Percentiles rank a stretch among this genome's conserved stretches.
phyloP scores from a whole-genome alignment of 768 basidiomycete genomes.

The Lentinula raphanica region DNA sequence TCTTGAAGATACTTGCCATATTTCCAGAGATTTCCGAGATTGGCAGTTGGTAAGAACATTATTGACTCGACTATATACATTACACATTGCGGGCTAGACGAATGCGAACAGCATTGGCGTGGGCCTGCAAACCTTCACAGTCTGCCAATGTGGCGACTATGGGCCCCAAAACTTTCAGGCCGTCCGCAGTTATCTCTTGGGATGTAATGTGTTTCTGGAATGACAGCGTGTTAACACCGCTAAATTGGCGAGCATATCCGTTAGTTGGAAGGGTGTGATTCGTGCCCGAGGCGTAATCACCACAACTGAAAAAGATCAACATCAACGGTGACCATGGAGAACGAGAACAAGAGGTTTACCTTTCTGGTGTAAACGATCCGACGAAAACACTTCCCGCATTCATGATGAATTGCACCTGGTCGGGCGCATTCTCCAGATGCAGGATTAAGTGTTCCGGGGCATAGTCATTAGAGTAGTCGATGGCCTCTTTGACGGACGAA shows the following conservation, averaged over 20 bases:
- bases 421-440: constrained; percentile 71
- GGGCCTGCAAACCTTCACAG: constrained; percentile 90
- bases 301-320: constrained; percentile 56
- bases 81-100: constrained; percentile 38
- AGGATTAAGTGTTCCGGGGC: constrained; percentile 97
- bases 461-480: constrained; percentile 93
- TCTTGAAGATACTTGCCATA: too few species aligned
- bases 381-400: constrained; percentile 98
- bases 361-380: constrained; percentile 92
- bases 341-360: constrained; percentile 40
- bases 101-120: constrained; percentile 93
- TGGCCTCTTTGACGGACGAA: constrained; percentile 62
- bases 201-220: constrained; percentile 99
- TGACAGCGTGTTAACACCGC: constrained; percentile 92
- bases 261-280: constrained; percentile 98
- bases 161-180: constrained; percentile 77
- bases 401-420: constrained; percentile 59
- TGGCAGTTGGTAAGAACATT: too few species aligned
- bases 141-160: constrained; percentile 86
- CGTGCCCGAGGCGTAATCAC: constrained; percentile 97
- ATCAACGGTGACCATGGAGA: background rate
- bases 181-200: constrained; percentile 80
- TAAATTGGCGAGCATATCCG: constrained; percentile 96
- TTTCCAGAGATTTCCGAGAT: too few species aligned
- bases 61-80: too few species aligned